Evolutionary conservation across 2,329 filamentous ascomycete species (phyloP), one percentile per base, ranked within the genome.

Genomic region (Clarireedia monteithiana): DNA sequence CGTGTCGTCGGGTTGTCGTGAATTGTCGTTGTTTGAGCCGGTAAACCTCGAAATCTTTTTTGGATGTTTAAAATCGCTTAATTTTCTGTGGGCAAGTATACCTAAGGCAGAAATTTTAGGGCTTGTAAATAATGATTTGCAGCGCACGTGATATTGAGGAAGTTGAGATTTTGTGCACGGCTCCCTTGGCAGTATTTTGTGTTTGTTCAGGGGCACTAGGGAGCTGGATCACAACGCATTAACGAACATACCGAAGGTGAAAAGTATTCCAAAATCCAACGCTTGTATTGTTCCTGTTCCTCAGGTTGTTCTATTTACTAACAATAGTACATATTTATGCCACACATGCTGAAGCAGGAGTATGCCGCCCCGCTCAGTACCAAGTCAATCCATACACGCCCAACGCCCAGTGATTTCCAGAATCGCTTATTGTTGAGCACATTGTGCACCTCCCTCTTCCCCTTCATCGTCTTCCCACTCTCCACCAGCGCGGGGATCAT

Each of bases 401-500:
- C 15, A 36, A 26, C 42, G 17, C 47, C 27, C 24, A 20, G 27
- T 23, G 52, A 56, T 52, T 12, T 40, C n/a, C 49, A 48, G 20
- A 40, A 14, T 9, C 34, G 20, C 58, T 59, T 66, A 70, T 60
- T 70, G 68, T 48, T 68, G 68, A 47, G 68, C 63, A 67, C 88
- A 91, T 70, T 91, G 88, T 27, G 86, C 82, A 5, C 79, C 73
- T 24, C 72, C 75, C 15, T 73, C 84, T 0, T 83, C 85, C 27
- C 84, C 84, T 2, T 86, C 86, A 26, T 86, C 86, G 26, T 88
- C 85, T 45, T 88, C 85, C 80, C 86, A 89, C 12, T 81, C 82
- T 58, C 77, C 78, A 17, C 77, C 82, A 47, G 78, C 83, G 55
- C 85, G 75, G 17, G 85, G 82, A 66, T 89, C 86, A 54, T 81